Percentiles rank a stretch among this genome's conserved stretches.
Conservation (phyloP, 176 grass and related monocot species). For the Coix lacrymajobi region DNA sequence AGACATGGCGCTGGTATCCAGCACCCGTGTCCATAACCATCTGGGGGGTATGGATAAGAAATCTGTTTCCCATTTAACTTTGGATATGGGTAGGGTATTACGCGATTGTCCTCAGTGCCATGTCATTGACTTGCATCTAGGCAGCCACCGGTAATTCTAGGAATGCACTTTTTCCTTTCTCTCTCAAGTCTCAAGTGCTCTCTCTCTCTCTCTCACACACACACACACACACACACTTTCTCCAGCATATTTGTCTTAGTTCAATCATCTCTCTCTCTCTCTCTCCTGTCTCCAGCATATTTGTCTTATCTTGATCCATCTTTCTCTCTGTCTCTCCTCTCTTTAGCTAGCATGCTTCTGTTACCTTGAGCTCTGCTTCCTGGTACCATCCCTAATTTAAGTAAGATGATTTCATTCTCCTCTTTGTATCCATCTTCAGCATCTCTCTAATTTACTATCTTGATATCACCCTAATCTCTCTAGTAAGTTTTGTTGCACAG, state of each 20-base stretch:
- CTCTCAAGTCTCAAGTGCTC: not conserved
- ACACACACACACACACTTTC: too few species aligned
- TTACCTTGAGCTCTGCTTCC: not conserved
- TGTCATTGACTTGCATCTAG: not conserved
- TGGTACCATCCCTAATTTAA: not conserved
- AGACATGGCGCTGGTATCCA: not conserved
- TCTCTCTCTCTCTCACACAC: not conserved
- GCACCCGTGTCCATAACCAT: not conserved
- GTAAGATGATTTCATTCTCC: not conserved
- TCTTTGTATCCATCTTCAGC: not conserved
- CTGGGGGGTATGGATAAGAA: not conserved
- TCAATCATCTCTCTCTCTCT: not conserved
- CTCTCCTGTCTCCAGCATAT: too few species aligned
- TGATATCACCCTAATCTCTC: not conserved
- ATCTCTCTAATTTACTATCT: not conserved
- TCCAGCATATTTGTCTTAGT: not conserved
- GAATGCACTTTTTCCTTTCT: not conserved
- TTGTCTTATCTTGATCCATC: too few species aligned
- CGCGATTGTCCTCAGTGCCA: not conserved
- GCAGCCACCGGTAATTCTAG: not conserved
- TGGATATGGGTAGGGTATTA: not conserved
- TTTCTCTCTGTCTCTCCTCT: not conserved
- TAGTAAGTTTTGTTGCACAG: not conserved
- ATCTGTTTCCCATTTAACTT: not conserved
- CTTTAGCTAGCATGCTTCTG: not conserved